Evolutionary conservation across 2,329 filamentous ascomycete species (phyloP).

Genomic region (Paraphaeosphaeria minitans): DNA sequence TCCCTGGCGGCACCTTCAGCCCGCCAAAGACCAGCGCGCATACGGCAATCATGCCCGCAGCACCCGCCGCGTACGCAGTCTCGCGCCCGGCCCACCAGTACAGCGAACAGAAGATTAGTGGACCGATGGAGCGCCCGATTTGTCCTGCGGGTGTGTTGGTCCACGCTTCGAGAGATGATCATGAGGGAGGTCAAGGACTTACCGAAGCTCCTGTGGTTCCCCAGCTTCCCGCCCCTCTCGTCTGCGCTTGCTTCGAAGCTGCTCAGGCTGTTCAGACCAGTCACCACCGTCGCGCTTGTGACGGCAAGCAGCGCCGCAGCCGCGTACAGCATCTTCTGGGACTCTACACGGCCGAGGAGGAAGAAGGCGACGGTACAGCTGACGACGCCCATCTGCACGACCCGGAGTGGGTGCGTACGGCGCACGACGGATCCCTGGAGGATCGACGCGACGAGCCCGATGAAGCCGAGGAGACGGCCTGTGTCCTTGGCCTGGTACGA

Average conservation of each 20-base stretch:
- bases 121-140: slow-evolving; percentile 83
- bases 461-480: slow-evolving; percentile 84
- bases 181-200: no score
- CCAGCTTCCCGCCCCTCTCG: slow-evolving; percentile 85
- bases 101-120: slow-evolving; percentile 87
- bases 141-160: slow-evolving; percentile 65
- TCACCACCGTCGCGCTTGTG: slow-evolving; percentile 93
- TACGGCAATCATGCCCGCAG: slow-evolving; percentile 78
- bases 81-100: slow-evolving; percentile 99
- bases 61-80: slow-evolving; percentile 80
- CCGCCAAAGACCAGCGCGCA: slow-evolving; percentile 71
- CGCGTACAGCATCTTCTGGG: slow-evolving; percentile 73
- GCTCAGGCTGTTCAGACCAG: slow-evolving; percentile 86
- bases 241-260: slow-evolving; percentile 83
- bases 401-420: slow-evolving; percentile 78
- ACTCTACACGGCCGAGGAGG: slow-evolving; percentile 72
- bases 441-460: slow-evolving; percentile 89
- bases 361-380: slow-evolving; percentile 81
- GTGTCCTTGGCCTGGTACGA: slow-evolving; percentile 78
- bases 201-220: slow-evolving; percentile 73
- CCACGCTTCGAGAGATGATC: no score
- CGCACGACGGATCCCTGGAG: slow-evolving; percentile 92
- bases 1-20: slow-evolving; percentile 67
- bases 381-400: slow-evolving; percentile 78
- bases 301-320: slow-evolving; percentile 85